These are phyloP conservation scores for Aspergillus fructus DNA, from an alignment of 2,329 filamentous ascomycete genomes.

Conservation along the genomic window DNA sequence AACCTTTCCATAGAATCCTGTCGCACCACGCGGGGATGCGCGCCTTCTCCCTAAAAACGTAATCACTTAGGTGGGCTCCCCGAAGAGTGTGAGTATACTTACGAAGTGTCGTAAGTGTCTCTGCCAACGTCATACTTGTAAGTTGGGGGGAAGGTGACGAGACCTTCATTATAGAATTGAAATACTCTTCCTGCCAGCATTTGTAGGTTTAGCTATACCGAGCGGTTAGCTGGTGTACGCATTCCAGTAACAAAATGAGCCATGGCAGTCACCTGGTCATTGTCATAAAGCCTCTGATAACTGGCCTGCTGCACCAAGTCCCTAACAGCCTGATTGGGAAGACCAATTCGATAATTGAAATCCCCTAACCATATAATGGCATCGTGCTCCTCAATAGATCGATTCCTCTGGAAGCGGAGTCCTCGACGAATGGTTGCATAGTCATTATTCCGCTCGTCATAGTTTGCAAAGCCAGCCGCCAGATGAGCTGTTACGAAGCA, in stretches of 20 bases:
- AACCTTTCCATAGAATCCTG: conserved; percentile 82
- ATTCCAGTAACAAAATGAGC: not conserved
- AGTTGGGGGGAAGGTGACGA: conserved; percentile 85
- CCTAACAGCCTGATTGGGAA: conserved; percentile 74
- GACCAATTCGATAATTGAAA: conserved; percentile 95
- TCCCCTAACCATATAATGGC: conserved; percentile 94
- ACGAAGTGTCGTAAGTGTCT: conserved; percentile 89
- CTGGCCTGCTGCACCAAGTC: conserved; percentile 71
- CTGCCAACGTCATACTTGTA: conserved; percentile 93
- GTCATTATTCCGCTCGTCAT: conserved; percentile 92
- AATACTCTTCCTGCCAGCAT: conserved; percentile 93
- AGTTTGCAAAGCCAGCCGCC: conserved; percentile 93
- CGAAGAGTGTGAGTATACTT: conserved; percentile 36
- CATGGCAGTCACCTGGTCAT: conserved; percentile 67
- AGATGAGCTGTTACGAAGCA: conserved; percentile 97
- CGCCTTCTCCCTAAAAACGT: conserved; percentile 70
- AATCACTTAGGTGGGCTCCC: conserved; percentile 27
- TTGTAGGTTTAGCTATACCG: conserved; percentile 75
- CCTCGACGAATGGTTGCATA: conserved; percentile 87
- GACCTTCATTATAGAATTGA: conserved; percentile 85
- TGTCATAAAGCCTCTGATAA: conserved; percentile 78
- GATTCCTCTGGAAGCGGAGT: conserved; percentile 84
- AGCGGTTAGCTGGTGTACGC: conserved; percentile 15
- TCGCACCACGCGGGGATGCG: conserved; percentile 98
- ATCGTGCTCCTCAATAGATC: conserved; percentile 87